phyloP scores from a whole-genome alignment of 371 early-diverging fungal genomes.

The Mortierella sp. region DNA sequence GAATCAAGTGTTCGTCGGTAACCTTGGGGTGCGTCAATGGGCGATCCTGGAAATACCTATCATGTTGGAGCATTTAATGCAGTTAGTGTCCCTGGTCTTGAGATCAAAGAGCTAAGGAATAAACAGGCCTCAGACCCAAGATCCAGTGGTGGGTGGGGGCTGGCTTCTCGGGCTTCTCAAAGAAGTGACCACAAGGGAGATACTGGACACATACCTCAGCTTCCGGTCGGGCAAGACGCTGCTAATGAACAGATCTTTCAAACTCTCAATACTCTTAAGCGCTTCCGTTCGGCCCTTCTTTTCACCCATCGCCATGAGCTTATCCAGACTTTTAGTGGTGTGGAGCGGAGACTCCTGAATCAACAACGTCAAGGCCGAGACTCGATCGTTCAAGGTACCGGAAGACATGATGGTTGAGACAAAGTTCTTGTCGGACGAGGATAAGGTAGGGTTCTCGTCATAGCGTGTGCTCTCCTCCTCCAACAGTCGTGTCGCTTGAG shows the following conservation, averaged over 20 bases:
- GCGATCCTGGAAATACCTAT: slow-evolving; percentile 87
- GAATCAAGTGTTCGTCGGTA: slow-evolving; percentile 74
- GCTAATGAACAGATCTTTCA: slow-evolving; percentile 90
- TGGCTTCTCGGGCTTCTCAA: not conserved
- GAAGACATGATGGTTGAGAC: slow-evolving; percentile 86
- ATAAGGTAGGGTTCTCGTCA: slow-evolving; percentile 64
- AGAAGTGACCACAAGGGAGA: no score
- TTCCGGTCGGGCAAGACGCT: slow-evolving; percentile 85
- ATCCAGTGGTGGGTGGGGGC: not conserved
- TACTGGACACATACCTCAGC: slow-evolving; percentile 60
- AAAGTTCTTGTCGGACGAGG: slow-evolving; percentile 86
- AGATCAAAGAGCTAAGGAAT: not conserved
- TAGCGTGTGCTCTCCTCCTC: slow-evolving; percentile 76
- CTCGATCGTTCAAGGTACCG: slow-evolving; percentile 93
- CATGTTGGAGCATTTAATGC: no score
- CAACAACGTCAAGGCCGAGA: slow-evolving; percentile 92
- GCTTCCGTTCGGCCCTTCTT: slow-evolving; percentile 93
- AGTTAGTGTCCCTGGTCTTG: not conserved
- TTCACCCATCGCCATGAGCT: slow-evolving; percentile 85
- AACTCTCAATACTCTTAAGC: slow-evolving; percentile 83
- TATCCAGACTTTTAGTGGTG: slow-evolving; percentile 78
- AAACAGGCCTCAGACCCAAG: not conserved
- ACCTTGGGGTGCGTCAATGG: slow-evolving; percentile 72
- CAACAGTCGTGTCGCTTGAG: slow-evolving; percentile 72
- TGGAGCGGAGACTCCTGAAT: slow-evolving; percentile 95